A percentile compares a stretch with the other conserved stretches of the same genome.
These are phyloP conservation scores for Nadsonia commutata DNA, from an alignment of 1,139 yeast species.

Conservation along the genomic window DNA sequence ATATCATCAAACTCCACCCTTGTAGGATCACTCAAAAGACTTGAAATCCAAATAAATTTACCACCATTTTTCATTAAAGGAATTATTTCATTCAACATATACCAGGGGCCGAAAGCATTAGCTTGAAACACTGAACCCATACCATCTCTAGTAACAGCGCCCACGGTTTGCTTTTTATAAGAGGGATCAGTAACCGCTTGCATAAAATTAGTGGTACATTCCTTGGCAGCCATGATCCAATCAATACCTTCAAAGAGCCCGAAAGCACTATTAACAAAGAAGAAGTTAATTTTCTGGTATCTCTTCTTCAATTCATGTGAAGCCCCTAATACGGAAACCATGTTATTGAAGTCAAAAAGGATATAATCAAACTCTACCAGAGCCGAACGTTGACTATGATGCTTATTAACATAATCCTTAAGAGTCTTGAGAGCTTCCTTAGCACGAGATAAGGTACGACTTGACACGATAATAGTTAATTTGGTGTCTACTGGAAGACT, in stretches of 20 bases:
- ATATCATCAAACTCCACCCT: conserved; percentile 60
- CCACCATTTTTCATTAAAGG: conserved; percentile 41
- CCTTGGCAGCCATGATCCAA: conserved; percentile 62
- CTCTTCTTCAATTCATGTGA: conserved; percentile 52
- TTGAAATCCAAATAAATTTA: conserved; percentile 69
- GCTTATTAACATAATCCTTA: conserved; percentile 31
- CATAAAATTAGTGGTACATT: conserved; percentile 37
- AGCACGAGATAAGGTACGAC: conserved; percentile 74
- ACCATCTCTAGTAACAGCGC: conserved; percentile 58
- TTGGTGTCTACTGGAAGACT: conserved; percentile 36
- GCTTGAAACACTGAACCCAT: conserved; percentile 88
- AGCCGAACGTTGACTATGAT: conserved; percentile 23
- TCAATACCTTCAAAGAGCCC: conserved; percentile 78
- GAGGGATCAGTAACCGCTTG: conserved; percentile 4
- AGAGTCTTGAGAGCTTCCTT: conserved; percentile 58
- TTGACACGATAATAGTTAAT: conserved; percentile 71
- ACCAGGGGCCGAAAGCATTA: conserved; percentile 90
- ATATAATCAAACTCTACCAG: conserved; percentile 73
- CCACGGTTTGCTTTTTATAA: conserved; percentile 29
- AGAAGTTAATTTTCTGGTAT: conserved; percentile 53
- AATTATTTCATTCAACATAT: conserved; percentile 46
- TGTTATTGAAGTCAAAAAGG: conserved; percentile 74
- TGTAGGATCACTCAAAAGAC: conserved; percentile 61
- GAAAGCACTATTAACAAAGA: conserved; percentile 82
- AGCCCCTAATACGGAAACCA: conserved; percentile 73